Base-by-base conservation (phyloP, 371 early-diverging fungal species). In the Batkoa obscura region DNA sequence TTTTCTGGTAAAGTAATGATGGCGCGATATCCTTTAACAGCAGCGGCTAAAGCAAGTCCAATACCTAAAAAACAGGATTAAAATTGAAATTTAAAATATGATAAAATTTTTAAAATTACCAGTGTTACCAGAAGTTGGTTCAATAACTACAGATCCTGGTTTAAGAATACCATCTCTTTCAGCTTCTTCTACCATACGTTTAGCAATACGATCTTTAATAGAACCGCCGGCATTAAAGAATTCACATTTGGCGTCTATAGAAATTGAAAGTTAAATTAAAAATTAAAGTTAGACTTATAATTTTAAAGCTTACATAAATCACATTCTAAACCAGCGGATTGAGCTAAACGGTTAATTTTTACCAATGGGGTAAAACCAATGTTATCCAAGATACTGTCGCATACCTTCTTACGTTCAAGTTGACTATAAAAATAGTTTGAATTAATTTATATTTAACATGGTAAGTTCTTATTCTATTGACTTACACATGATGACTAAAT, bases 1-100 rank as follows among this genome's bases (percentile, higher is more conserved):
- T 94, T 95, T 67, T 97, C 95, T 17, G 98, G 96, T 43, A 97
- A 69, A 1, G 95, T 95, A 64, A 94, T 95, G 61, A 97, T 90
- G 60, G 85, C 82, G 56, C 86, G 80, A 71, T 97, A 97, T 8
- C 96, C 96, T 74, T 90, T 95, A 58, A 94, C 88, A 36, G 96
- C 96, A 49, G 86, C 91, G 47, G 91, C 81, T 38, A 93, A 72
- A 31, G 94, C 95, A 42, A 94, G 72, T 48, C 88, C 90, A 63
- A 91, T 90, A 58, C 80, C 79, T 68, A 34, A 9, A 37, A 9
- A 50, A 13, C 23, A 41, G 36, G 13, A 32, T 13, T 15, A 30
- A 56, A 55, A 17, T 23, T 23, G 23, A 23, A 23, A 23, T 23
- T 23, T 23, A 43, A 59, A 39, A 12, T 5, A 8, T 34, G 3